Percentiles rank a stretch among this genome's conserved stretches.
phyloP scores from a whole-genome alignment of 306 rosid genomes.

The Rubus parviflorus region DNA sequence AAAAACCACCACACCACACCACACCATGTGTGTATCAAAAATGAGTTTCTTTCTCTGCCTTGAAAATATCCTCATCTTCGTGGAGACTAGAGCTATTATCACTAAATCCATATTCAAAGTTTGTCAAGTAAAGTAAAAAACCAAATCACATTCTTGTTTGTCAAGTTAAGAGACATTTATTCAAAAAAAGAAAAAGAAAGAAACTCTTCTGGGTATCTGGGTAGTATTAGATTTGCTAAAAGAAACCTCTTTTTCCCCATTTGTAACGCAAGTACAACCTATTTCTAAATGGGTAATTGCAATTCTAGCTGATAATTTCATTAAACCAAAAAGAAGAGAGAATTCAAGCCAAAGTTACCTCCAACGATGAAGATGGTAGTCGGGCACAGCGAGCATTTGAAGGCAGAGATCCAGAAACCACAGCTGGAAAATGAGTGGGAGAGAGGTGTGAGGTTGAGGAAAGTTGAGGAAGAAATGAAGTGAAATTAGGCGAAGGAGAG shows the following conservation, averaged over 20 bases:
- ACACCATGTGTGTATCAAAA: not conserved
- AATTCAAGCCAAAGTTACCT: not conserved
- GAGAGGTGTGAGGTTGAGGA: not conserved
- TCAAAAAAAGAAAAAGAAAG: not conserved
- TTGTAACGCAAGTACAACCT: not conserved
- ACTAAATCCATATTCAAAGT: not conserved
- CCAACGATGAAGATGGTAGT: not conserved
- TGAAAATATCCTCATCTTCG: not conserved
- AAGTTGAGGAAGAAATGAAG: not conserved
- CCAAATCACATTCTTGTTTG: too few species aligned
- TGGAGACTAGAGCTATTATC: not conserved
- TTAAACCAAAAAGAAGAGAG: not conserved
- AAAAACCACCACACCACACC: not conserved
- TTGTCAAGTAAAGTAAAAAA: not conserved
- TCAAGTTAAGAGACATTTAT: not conserved
- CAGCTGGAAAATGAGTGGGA: not conserved
- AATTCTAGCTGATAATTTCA: not conserved
- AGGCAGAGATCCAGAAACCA: constrained; percentile 15
- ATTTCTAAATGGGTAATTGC: not conserved
- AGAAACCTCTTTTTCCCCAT: not conserved
- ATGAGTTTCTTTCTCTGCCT: not conserved
- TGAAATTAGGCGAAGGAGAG: not conserved
- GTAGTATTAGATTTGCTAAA: not conserved
- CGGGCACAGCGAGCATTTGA: constrained; percentile 8
- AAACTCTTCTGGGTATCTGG: not conserved